phyloP scores from a whole-genome alignment of 805 yeast species.

The Candida endomychidarum region DNA sequence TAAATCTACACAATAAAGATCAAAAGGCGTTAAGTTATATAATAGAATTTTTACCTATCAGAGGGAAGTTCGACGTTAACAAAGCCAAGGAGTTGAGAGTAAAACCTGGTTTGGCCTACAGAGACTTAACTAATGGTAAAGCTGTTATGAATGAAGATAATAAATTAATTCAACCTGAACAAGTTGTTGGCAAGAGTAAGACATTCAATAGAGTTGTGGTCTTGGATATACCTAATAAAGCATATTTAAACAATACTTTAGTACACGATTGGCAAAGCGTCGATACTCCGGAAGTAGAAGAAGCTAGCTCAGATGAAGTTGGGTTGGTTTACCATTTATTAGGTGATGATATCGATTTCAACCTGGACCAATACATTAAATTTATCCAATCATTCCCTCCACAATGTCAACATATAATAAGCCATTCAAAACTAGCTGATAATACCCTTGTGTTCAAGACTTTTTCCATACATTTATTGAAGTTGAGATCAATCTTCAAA shows the following conservation, averaged over 20 bases:
- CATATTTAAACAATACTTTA: conserved; percentile 39
- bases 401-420: conserved; percentile 58
- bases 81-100: conserved; percentile 71
- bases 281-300: too few species aligned
- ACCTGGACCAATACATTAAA: conserved; percentile 39
- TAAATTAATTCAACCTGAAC: conserved; percentile 56
- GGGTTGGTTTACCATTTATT: conserved; percentile 73
- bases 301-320: conserved; percentile 36
- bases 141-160: conserved; percentile 61
- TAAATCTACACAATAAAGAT: conserved; percentile 9
- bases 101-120: conserved; percentile 60
- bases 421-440: conserved; percentile 68
- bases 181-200: conserved; percentile 68
- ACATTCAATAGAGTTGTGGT: conserved; percentile 60
- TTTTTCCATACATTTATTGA: conserved; percentile 52
- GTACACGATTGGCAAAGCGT: conserved; percentile 31
- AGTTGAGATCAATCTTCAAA: conserved; percentile 54
- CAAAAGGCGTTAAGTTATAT: conserved; percentile 63
- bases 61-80: conserved; percentile 74
- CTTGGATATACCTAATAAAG: conserved; percentile 65
- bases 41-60: conserved; percentile 59
- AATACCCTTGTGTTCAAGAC: conserved; percentile 59
- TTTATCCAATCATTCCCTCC: conserved; percentile 58
- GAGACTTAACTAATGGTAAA: conserved; percentile 59
- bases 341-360: conserved; percentile 56